Conservation (phyloP, 2,329 filamentous ascomycete species). For the Kalaharituber pfeilii region DNA sequence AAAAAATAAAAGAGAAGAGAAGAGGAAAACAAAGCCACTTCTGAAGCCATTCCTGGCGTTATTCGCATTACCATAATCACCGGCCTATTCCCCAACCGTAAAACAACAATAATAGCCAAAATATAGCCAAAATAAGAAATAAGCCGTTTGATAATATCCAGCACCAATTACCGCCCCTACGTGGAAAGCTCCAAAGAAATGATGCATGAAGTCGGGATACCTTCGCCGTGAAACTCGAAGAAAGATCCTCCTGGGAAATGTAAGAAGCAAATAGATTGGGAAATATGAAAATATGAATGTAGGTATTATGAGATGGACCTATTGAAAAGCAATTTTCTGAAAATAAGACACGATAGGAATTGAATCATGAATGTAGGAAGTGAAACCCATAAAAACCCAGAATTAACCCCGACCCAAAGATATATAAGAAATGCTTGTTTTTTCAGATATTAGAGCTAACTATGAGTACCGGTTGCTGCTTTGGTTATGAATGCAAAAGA, state of each 20-base stretch:
- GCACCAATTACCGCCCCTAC: constrained; percentile 14
- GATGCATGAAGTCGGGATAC: constrained; percentile 4
- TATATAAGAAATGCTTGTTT: constrained; percentile 5
- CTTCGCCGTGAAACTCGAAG: neutral
- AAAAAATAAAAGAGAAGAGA: neutral
- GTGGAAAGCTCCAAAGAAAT: constrained; percentile 6
- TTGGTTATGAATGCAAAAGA: constrained; percentile 68
- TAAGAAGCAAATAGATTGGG: constrained; percentile 11
- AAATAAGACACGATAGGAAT: constrained; percentile 2
- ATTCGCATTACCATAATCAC: neutral
- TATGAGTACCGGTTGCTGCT: constrained; percentile 17
- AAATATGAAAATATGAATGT: constrained; percentile 10
- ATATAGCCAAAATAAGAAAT: neutral
- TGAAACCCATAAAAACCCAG: constrained; percentile 5
- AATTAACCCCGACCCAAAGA: constrained; percentile 9
- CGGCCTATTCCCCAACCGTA: neutral
- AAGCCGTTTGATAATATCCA: neutral
- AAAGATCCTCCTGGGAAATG: neutral
- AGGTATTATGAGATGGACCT: constrained; percentile 10
- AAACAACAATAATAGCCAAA: constrained; percentile 1
- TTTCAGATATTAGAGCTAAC: constrained; percentile 4
- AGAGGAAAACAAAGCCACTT: neutral
- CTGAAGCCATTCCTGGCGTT: neutral
- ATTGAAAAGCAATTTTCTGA: constrained; percentile 10
- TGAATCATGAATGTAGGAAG: neutral